Evolutionary conservation across 441 rosid genomes (phyloP), one percentile per base, ranked within the genome.

Genomic region (Lepidium campestre): DNA sequence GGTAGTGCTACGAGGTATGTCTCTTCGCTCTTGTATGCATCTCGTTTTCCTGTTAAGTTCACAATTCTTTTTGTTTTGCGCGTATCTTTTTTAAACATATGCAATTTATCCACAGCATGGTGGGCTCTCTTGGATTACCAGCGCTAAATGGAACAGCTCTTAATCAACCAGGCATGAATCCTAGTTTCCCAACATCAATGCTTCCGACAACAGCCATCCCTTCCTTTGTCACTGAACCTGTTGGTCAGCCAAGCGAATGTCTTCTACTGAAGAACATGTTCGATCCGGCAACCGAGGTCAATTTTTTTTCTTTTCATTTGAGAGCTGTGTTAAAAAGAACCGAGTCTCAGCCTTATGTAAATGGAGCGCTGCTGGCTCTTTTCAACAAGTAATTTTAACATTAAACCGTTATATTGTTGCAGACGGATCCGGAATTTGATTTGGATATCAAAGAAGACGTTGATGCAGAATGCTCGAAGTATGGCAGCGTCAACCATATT

Each of bases 251-350:
- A 15, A 85, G 88, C 56, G 91, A 87, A 63, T 91, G 93, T 70
- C 80, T 91, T 65, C 75, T 91, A 76, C 76, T 91, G 79, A 89
- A 91, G 78, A 91, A 91, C 75, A 79, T 91, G 89, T 91, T 91
- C 66, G 98, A 89, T 78, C 91, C 96, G 53, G 84, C 86, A 12
- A 79, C 93, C 2, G 98, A 91, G 98, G 98, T 91, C 7, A 14
- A 36, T 60, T 46, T 44, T 67, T 36, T 2, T 27, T 60, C 23
- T 35, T 23, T 23, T 27, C 15, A 8, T 58, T 31, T 32, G 23
- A 10, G 34, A 14, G 12, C 18, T 65, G 14, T 37, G 52, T 29
- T 1, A 36, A 27, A 20, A 17, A 6, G 1, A 0, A 6, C 10
- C 1, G 4, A 46, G 27, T 48, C 34, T 47, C 40, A 37, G 72